Conservation (phyloP, 345 rosid genomes). For the Adansonia digitata region DNA sequence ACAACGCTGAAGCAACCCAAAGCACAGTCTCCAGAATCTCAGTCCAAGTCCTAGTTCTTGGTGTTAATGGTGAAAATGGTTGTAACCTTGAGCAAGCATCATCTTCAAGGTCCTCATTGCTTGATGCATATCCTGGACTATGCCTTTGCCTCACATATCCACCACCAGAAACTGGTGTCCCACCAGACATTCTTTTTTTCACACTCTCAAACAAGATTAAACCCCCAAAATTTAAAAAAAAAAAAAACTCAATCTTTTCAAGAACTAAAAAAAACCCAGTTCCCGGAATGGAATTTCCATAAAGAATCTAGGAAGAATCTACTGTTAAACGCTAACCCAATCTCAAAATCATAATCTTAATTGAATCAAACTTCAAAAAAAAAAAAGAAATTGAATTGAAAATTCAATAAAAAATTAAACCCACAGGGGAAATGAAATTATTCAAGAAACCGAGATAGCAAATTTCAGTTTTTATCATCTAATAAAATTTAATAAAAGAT, state of each 20-base stretch:
- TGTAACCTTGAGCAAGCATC: constrained; percentile 83
- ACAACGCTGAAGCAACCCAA: constrained; percentile 79
- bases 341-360: background rate
- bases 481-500: constrained; percentile 1
- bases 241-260: constrained; percentile 2
- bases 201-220: constrained; percentile 1
- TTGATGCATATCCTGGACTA: constrained; percentile 85
- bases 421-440: constrained; percentile 9
- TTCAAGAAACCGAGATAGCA: constrained; percentile 8
- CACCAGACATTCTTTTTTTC: constrained; percentile 69
- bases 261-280: constrained; percentile 14
- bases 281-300: constrained; percentile 14
- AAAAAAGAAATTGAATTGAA: background rate
- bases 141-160: constrained; percentile 94
- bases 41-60: constrained; percentile 50
- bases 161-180: constrained; percentile 81
- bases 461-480: background rate
- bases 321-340: constrained; percentile 7
- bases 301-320: background rate
- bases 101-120: constrained; percentile 87
- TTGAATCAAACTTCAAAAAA: background rate
- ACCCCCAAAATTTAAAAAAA: no score
- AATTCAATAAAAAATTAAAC: background rate
- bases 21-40: constrained; percentile 71
- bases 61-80: constrained; percentile 37